These are phyloP conservation scores for Hypericum androsaemum DNA, from an alignment of 345 rosid species.

Conservation along the genomic window DNA sequence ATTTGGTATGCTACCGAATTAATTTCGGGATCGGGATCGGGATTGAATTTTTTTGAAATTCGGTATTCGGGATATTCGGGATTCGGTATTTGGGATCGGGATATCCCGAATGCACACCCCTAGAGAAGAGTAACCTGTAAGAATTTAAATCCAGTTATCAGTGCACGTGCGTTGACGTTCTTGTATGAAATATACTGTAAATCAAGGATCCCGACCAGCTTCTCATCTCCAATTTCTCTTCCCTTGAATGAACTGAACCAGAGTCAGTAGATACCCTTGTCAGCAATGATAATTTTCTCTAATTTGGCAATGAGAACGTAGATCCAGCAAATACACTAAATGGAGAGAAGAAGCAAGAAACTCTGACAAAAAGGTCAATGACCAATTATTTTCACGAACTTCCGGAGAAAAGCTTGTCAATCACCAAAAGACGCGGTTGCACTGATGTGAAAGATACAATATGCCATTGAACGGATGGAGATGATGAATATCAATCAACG, in stretches of 20 bases:
- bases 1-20: no score
- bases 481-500: background rate
- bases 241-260: constrained; percentile 55
- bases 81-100: no score
- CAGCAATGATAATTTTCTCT: background rate
- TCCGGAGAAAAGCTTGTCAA: background rate
- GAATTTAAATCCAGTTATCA: constrained; percentile 76
- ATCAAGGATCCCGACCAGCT: constrained; percentile 51
- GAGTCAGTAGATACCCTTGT: constrained; percentile 6
- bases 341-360: background rate
- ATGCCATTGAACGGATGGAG: background rate
- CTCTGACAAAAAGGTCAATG: background rate
- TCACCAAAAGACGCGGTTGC: no score
- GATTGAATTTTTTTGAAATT: no score
- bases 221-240: constrained; percentile 69
- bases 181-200: constrained; percentile 51
- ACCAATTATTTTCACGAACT: background rate
- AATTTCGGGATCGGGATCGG: no score
- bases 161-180: constrained; percentile 68
- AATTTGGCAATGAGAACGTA: background rate
- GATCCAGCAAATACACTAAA: background rate
- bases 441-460: no score
- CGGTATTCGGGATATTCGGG: no score
- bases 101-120: no score
- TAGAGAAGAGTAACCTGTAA: no score